phyloP scores from a whole-genome alignment of 1,284 basidiomycete genomes.

The Abortiporus biennis region DNA sequence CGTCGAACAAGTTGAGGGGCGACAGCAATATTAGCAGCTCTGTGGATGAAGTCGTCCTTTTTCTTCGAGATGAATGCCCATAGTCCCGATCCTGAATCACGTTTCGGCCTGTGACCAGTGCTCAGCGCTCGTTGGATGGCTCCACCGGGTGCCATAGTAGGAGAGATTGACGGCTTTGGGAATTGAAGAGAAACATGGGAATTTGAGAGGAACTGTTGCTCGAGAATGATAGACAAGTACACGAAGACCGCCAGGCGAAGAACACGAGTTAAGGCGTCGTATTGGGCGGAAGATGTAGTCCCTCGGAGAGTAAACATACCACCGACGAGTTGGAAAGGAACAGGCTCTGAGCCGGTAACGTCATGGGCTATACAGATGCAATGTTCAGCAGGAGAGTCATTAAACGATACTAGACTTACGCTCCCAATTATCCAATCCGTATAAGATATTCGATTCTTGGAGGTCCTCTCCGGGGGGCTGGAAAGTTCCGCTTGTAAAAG shows the following conservation, averaged over 20 bases:
- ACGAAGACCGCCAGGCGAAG: constrained; percentile 52
- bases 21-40: constrained; percentile 24
- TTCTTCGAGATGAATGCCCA: constrained; percentile 40
- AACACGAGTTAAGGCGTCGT: constrained; percentile 37
- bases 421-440: constrained; percentile 45
- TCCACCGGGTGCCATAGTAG: constrained; percentile 9
- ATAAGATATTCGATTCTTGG: constrained; percentile 32
- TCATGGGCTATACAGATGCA: not conserved
- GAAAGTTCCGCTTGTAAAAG: constrained; percentile 38
- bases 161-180: constrained; percentile 22
- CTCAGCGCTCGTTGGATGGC: constrained; percentile 16
- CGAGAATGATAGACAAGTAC: constrained; percentile 53
- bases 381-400: not conserved
- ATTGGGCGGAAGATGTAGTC: constrained; percentile 33
- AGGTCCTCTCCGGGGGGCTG: constrained; percentile 28
- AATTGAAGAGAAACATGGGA: constrained; percentile 41
- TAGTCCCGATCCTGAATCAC: constrained; percentile 25
- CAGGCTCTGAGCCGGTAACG: constrained; percentile 13
- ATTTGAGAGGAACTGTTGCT: constrained; percentile 52
- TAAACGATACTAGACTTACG: constrained; percentile 28
- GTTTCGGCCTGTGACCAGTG: constrained; percentile 20
- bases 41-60: constrained; percentile 29
- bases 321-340: constrained; percentile 39
- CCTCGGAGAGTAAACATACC: constrained; percentile 54
- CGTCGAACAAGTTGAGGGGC: constrained; percentile 21